Base-by-base conservation (phyloP, 805 yeast species). In the Sugiyamaella americana region DNA sequence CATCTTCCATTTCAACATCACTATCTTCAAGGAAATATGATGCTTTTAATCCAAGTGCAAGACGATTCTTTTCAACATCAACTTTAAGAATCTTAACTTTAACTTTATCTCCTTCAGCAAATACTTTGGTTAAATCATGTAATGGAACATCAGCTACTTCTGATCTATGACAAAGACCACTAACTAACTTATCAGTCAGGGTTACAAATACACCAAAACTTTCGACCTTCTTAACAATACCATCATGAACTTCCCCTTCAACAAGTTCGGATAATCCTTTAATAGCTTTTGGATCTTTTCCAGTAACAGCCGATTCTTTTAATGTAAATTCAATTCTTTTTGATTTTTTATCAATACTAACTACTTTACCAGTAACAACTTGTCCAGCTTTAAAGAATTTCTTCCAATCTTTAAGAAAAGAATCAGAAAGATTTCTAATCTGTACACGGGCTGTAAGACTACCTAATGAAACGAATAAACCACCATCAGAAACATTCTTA, bases 1-100 rank as follows among this genome's bases (percentile, higher is more conserved):
- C 61, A 0, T 52, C 62, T 16, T 40, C 51, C 40, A 43, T 58
- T 5, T 61, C 71, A 6, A 51, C 65, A 11, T 58, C 65, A 18
- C 59, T 70, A n/a, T 57, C 69, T 4, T 61, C 67, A 23, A 61
- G 62, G 63, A 91, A 93, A 66, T 83, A 87, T 2, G 96, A 85
- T 2, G 97, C 97, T 70, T 88, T 91, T 89, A 91, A 82, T 53
- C 98, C 96, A 51, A 91, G 74, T 0, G 95, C 81, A 18, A 91
- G 60, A 60, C 84, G 89, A 51, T 81, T 82, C 71, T 84, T 87
- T 8, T 71, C 78, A 1, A 55, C 47, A 58, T 84, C 81, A 26
- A 82, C 70, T 24, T 71, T 75, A 55, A 89, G 70, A 34, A 91
- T 73, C 67, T 83, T 84, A 30, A 87, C 95, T 67, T 87, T 87